Evolutionary conservation across 1,139 yeast genomes (phyloP).

Genomic region (Candida sanyaensis): DNA sequence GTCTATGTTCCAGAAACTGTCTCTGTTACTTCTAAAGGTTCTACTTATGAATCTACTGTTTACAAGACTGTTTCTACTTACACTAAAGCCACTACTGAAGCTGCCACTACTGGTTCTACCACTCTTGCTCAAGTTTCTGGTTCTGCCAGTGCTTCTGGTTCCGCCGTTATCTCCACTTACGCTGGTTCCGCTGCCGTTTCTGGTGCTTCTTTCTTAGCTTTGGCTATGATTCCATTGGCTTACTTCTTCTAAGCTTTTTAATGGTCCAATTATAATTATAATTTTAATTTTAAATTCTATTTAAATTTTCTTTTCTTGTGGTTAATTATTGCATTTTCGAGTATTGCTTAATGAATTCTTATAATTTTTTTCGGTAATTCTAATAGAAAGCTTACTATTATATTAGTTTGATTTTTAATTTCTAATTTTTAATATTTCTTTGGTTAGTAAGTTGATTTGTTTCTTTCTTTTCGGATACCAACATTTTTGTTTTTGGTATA

Average conservation of each 20-base stretch:
- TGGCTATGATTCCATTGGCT: conserved; percentile 29
- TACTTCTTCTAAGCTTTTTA: conserved; percentile 19
- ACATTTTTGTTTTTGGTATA: not conserved
- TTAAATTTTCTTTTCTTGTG: not conserved
- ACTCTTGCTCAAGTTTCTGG: conserved; percentile 11
- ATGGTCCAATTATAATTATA: no score
- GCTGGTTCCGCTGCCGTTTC: conserved; percentile 26
- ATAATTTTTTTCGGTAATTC: not conserved
- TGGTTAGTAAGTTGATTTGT: not conserved
- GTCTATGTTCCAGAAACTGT: conserved; percentile 24
- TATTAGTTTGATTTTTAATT: not conserved
- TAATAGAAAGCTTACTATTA: not conserved
- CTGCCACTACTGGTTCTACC: conserved; percentile 15
- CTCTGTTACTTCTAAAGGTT: conserved; percentile 49
- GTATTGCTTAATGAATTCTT: not conserved
- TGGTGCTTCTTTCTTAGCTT: conserved; percentile 27
- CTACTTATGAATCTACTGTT: conserved; percentile 27
- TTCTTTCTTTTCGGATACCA: not conserved
- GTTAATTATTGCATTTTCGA: not conserved
- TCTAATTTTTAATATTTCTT: no score
- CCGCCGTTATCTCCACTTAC: conserved; percentile 25
- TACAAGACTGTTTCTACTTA: conserved; percentile 30
- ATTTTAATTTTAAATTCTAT: no score
- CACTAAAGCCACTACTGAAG: conserved; percentile 19
- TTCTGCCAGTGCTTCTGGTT: conserved; percentile 29